A percentile compares a stretch with the other conserved stretches of the same genome.
phyloP scores from a whole-genome alignment of 176 grass and related monocot species.

The Rhipidocladum racemiflorum region DNA sequence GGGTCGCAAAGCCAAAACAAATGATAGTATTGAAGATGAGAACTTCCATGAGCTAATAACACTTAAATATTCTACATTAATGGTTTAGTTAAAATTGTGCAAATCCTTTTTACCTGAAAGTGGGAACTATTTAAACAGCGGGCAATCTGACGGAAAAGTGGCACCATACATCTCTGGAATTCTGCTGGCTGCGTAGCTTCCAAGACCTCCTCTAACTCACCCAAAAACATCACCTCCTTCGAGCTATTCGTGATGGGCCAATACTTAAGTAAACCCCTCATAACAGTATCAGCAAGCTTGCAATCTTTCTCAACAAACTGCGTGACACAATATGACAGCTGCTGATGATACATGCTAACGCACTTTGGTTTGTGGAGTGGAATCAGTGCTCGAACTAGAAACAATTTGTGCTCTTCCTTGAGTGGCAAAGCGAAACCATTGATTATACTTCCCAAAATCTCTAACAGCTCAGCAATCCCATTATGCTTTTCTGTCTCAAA shows the following conservation, averaged over 20 bases:
- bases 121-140: slow-evolving; percentile 66
- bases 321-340: slow-evolving; percentile 65
- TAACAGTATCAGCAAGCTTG: slow-evolving; percentile 79
- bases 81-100: not conserved
- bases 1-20: slow-evolving; percentile 4
- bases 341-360: slow-evolving; percentile 69
- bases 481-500: slow-evolving; percentile 79
- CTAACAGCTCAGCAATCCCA: slow-evolving; percentile 64
- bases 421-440: slow-evolving; percentile 76
- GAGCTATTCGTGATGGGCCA: slow-evolving; percentile 81
- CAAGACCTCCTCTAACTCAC: slow-evolving; percentile 67
- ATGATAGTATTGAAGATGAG: not conserved
- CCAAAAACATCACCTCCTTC: slow-evolving; percentile 82
- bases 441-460: slow-evolving; percentile 77
- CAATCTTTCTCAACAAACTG: slow-evolving; percentile 80
- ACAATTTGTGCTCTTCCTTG: slow-evolving; percentile 76
- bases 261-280: slow-evolving; percentile 70
- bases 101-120: slow-evolving; percentile 61
- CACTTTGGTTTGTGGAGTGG: slow-evolving; percentile 83
- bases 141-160: slow-evolving; percentile 59
- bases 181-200: slow-evolving; percentile 66
- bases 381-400: slow-evolving; percentile 61
- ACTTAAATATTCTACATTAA: not conserved
- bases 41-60: not conserved
- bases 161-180: slow-evolving; percentile 72